Conservation (phyloP, 352 stramenopile genomes). For the Pythium aphanidermatum region DNA sequence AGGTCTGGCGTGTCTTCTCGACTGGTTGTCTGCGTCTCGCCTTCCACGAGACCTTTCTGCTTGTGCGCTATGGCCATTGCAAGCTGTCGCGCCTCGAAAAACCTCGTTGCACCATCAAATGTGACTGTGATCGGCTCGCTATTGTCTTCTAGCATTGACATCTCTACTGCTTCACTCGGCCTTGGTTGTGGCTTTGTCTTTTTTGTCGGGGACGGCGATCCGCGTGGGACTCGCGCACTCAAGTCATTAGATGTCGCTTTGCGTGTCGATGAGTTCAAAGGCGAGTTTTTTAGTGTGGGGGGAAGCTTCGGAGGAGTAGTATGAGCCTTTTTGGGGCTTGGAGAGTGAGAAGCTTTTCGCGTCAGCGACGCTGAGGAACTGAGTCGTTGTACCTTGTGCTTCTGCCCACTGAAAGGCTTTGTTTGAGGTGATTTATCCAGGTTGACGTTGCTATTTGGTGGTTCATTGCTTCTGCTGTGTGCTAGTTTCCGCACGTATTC, state of each 20-base stretch:
- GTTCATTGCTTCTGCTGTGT: too few species aligned
- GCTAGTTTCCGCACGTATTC: too few species aligned
- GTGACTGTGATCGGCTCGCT: slow-evolving; percentile 1
- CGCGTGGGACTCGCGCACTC: neutral
- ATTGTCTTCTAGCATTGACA: neutral
- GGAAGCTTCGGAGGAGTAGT: slow-evolving; percentile 3
- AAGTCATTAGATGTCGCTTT: too few species aligned
- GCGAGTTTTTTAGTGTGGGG: slow-evolving; percentile 4
- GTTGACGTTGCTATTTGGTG: too few species aligned
- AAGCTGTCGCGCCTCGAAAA: slow-evolving; percentile 30
- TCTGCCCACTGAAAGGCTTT: too few species aligned
- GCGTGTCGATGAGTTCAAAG: slow-evolving; percentile 5
- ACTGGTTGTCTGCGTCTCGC: slow-evolving; percentile 11
- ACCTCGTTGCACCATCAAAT: slow-evolving; percentile 36
- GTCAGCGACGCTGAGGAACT: slow-evolving; percentile 4
- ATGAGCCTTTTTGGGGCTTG: too few species aligned
- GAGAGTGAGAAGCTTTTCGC: neutral
- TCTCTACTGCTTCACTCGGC: too few species aligned
- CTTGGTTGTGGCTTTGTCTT: slow-evolving; percentile 8
- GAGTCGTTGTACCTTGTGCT: slow-evolving; percentile 1
- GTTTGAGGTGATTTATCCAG: too few species aligned
- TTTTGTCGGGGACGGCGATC: slow-evolving; percentile 3
- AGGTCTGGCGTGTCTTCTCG: neutral
- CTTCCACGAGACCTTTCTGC: neutral
- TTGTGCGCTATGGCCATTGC: slow-evolving; percentile 14